Percentiles rank a stretch among this genome's conserved stretches.
Conservation (phyloP, 2,329 filamentous ascomycete genomes). For the Hypoxylon sp. region DNA sequence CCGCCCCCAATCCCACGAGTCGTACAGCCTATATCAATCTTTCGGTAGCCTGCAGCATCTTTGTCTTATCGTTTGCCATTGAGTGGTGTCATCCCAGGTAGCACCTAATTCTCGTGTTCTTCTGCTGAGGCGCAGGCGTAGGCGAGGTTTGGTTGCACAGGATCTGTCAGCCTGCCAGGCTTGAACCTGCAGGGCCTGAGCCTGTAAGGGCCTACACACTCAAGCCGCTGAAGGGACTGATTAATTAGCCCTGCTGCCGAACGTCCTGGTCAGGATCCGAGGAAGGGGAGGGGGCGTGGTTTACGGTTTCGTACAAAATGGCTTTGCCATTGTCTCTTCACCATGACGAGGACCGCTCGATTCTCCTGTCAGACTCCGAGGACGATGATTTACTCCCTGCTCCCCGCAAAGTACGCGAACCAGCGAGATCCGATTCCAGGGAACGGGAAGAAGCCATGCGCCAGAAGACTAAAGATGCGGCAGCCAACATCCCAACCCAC, state of each 20-base stretch:
- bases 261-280: constrained; percentile 23
- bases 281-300: constrained; percentile 37
- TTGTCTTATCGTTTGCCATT: constrained; percentile 41
- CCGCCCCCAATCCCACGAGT: constrained; percentile 40
- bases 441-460: constrained; percentile 48
- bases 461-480: constrained; percentile 52
- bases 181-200: constrained; percentile 18
- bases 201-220: constrained; percentile 31
- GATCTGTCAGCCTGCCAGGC: constrained; percentile 31
- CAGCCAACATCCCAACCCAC: constrained; percentile 66
- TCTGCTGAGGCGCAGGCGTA: constrained; percentile 14
- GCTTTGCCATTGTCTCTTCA: constrained; percentile 51
- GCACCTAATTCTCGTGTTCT: constrained; percentile 25
- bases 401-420: constrained; percentile 38
- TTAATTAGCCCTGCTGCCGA: constrained; percentile 26
- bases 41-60: constrained; percentile 47
- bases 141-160: constrained; percentile 32
- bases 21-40: constrained; percentile 40
- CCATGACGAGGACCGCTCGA: constrained; percentile 52
- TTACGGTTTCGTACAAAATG: constrained; percentile 46
- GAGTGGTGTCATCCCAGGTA: constrained; percentile 30
- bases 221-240: constrained; percentile 18
- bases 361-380: constrained; percentile 53
- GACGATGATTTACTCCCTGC: constrained; percentile 50
- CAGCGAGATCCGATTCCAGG: constrained; percentile 38